Conservation (phyloP, 805 yeast species). For the Metschnikowia kunwiensis region DNA sequence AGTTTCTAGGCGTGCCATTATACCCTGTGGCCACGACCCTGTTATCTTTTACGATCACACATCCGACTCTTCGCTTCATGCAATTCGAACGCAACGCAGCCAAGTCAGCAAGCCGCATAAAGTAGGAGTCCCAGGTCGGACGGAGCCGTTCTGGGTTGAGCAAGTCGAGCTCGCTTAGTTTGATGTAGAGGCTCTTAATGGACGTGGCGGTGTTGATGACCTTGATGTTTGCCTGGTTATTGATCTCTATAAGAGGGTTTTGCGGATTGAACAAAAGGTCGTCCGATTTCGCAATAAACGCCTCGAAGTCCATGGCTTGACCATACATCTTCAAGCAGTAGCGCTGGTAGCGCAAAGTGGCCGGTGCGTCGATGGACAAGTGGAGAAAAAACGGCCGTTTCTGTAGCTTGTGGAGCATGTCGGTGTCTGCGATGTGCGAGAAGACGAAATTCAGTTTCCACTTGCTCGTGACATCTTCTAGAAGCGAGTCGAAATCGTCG, state of each 20-base stretch:
- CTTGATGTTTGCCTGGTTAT: conserved; percentile 52
- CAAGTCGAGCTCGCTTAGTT: conserved; percentile 39
- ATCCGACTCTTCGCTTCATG: conserved; percentile 96
- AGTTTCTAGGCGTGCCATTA: conserved; percentile 92
- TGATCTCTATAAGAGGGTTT: conserved; percentile 54
- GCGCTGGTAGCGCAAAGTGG: conserved; percentile 44
- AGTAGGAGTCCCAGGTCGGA: conserved; percentile 96
- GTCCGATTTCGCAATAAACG: conserved; percentile 37
- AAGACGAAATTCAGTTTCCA: conserved; percentile 67
- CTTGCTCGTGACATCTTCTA: conserved; percentile 59
- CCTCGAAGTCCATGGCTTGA: conserved; percentile 23
- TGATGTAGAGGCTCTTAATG: conserved; percentile 32
- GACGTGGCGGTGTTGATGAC: conserved; percentile 39
- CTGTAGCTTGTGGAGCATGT: conserved; percentile 44
- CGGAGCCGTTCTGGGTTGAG: conserved; percentile 53
- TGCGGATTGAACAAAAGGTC: conserved; percentile 41
- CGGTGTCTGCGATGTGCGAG: conserved; percentile 43
- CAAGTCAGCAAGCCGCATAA: conserved; percentile 88
- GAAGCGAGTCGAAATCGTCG: conserved; percentile 40
- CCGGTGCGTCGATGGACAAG: conserved; percentile 72
- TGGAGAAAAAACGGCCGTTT: conserved; percentile 85
- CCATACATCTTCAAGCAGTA: conserved; percentile 20
- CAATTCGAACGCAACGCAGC: conserved; percentile 94
- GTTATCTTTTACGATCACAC: conserved; percentile 83
- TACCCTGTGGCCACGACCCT: conserved; percentile 95